Base-by-base conservation (phyloP, 306 rosid species). In the Rubus idaeus region DNA sequence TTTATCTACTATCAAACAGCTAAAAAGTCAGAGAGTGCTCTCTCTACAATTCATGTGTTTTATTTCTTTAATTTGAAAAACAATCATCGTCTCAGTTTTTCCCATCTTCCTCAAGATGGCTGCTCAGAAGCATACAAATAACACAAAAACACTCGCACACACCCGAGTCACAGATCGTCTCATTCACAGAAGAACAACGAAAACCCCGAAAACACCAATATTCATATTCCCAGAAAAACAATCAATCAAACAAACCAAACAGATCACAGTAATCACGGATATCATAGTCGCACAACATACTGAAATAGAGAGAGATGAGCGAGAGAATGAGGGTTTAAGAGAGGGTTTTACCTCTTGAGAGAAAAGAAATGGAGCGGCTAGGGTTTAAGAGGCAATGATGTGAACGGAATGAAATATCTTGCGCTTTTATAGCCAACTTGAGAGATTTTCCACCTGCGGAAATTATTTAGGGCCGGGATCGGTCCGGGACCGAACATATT, bases 281-380 rank as follows among this genome's bases (percentile, higher is more conserved):
- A 63, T 37, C 18, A 39, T 42, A 12, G 10, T 44, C 13, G 9
- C 41, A 37, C 46, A 40, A 1, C 7, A 12, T 16, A 3, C 37
- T 8, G 0, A 41, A 40, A 37, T 20, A 12, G 0, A 51, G 0
- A 51, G 7, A 73, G 0, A 44, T 1, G 72, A 68, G 4, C 45
- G 41, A 39, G 11, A 65, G 8, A 45, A 20, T 0, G 7, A 16
- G 65, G 77, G 74, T 39, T 75, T 70, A 70, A 53, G 55, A 72
- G 76, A 58, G 68, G 52, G 72, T 40, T 40, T 39, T 83, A 90
- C 96, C 89, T 10, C 5, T 23, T 8, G 17, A 5, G 40, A 21
- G 57, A 26, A 10, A 45, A 6, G 44, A 42, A 44, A 5, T 0
- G 72, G 61, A 84, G 87, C 86, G 88, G 91, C 90, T 89, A 91